phyloP scores from a whole-genome alignment of 2,329 filamentous ascomycete genomes.

The Emericellopsis cladophorae region DNA sequence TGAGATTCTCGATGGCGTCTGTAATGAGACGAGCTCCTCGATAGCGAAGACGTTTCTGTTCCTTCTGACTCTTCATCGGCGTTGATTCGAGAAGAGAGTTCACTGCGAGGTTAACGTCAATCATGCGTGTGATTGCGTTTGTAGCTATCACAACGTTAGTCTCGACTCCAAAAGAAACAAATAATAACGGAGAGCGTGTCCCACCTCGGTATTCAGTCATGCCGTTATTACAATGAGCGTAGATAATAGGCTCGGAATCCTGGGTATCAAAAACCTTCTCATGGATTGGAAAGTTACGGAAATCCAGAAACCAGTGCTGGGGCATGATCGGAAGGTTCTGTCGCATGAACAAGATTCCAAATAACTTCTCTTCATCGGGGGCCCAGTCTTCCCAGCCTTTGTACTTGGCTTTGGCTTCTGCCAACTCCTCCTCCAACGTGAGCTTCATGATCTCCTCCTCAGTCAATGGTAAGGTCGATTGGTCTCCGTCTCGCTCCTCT shows the following conservation, averaged over 20 bases:
- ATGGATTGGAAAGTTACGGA: slow-evolving; percentile 24
- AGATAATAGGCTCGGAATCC: slow-evolving; percentile 20
- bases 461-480: background rate
- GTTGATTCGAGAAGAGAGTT: slow-evolving; percentile 21
- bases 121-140: slow-evolving; percentile 20
- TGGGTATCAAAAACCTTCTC: slow-evolving; percentile 20
- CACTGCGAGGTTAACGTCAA: slow-evolving; percentile 24
- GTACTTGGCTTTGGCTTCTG: slow-evolving; percentile 26
- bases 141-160: slow-evolving; percentile 20
- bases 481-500: background rate
- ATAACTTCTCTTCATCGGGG: slow-evolving; percentile 31
- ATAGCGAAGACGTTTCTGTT: background rate
- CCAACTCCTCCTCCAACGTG: slow-evolving; percentile 20
- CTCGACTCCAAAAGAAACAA: background rate
- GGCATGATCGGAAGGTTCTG: slow-evolving; percentile 27
- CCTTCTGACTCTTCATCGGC: slow-evolving; percentile 11
- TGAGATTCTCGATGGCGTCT: slow-evolving; percentile 18
- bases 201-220: slow-evolving; percentile 22
- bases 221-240: slow-evolving; percentile 19
- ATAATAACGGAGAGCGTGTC: background rate
- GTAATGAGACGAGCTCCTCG: slow-evolving; percentile 17
- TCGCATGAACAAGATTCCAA: slow-evolving; percentile 27
- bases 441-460: background rate
- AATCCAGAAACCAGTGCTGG: slow-evolving; percentile 24
- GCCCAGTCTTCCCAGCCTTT: slow-evolving; percentile 35